Percentiles rank a stretch among this genome's conserved stretches.
Evolutionary conservation across 2,329 filamentous ascomycete species (phyloP).

Genomic region (Cordyceps javanica): DNA sequence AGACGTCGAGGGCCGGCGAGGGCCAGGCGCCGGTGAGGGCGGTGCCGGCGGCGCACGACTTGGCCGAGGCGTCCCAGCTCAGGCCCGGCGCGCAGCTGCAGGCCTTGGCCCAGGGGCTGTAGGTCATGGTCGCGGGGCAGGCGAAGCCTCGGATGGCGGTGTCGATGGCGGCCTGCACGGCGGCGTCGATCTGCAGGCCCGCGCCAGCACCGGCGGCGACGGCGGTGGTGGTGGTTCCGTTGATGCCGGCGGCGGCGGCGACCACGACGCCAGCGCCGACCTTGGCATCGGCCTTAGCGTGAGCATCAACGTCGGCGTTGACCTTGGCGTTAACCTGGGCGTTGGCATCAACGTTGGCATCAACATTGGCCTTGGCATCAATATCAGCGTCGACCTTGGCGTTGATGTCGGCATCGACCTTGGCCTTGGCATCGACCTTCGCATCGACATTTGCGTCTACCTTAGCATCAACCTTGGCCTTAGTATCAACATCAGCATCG

Average conservation of each 20-base stretch:
- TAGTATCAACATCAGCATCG: background rate
- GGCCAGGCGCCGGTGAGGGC: constrained; percentile 28
- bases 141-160: constrained; percentile 19
- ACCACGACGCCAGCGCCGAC: background rate
- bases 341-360: constrained; percentile 20
- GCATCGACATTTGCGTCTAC: constrained; percentile 6
- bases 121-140: constrained; percentile 30
- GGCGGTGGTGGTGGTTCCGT: background rate
- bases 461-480: background rate
- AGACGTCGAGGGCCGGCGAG: constrained; percentile 22
- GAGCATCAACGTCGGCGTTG: background rate
- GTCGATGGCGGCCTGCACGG: constrained; percentile 18
- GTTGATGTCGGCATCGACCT: background rate
- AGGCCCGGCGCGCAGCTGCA: constrained; percentile 39
- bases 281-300: background rate
- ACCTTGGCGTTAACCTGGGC: background rate
- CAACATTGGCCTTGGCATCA: constrained; percentile 17
- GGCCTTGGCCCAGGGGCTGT: constrained; percentile 32
- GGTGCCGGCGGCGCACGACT: constrained; percentile 25
- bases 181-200: constrained; percentile 17
- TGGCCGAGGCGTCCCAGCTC: constrained; percentile 28
- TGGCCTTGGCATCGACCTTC: background rate
- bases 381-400: background rate
- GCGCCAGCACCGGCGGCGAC: background rate
- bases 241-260: constrained; percentile 23